Evolutionary conservation across 2,329 filamentous ascomycete species (phyloP).

Genomic region (Claviceps sp.): DNA sequence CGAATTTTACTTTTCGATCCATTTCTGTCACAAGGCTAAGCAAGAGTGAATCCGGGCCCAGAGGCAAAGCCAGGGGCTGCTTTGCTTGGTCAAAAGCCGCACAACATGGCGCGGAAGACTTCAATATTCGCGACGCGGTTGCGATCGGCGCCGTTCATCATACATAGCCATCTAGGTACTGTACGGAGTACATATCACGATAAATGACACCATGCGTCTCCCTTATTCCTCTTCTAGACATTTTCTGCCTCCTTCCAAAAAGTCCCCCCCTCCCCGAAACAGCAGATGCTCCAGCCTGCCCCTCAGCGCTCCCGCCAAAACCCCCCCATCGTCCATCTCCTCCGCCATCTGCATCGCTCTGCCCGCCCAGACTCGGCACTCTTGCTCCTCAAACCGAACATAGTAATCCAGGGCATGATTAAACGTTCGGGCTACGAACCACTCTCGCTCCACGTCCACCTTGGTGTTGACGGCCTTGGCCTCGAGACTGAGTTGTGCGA

Average conservation of each 20-base stretch:
- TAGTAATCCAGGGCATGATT: conserved; percentile 60
- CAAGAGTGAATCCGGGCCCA: no score
- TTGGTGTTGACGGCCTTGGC: conserved; percentile 27
- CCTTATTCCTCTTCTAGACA: no score
- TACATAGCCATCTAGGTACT: no score
- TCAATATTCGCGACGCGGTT: no score
- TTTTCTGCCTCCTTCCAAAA: neutral
- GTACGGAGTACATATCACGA: no score
- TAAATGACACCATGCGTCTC: neutral
- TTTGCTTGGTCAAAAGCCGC: no score
- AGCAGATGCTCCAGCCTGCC: conserved; percentile 28
- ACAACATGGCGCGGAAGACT: no score
- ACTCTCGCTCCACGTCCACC: conserved; percentile 57
- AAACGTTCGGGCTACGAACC: conserved; percentile 56
- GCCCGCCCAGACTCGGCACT: conserved; percentile 47
- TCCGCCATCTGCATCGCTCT: conserved; percentile 49
- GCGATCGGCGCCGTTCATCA: no score
- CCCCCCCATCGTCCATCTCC: conserved; percentile 40
- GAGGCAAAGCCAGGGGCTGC: no score
- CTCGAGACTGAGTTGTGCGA: conserved; percentile 37
- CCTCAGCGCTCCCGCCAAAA: conserved; percentile 30
- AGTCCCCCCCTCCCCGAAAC: neutral
- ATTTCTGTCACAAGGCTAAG: no score
- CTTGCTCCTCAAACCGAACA: conserved; percentile 36
- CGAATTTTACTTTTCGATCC: no score